Evolutionary conservation across 2,329 filamentous ascomycete genomes (phyloP).

Genomic region (Fusarium bulbicola): DNA sequence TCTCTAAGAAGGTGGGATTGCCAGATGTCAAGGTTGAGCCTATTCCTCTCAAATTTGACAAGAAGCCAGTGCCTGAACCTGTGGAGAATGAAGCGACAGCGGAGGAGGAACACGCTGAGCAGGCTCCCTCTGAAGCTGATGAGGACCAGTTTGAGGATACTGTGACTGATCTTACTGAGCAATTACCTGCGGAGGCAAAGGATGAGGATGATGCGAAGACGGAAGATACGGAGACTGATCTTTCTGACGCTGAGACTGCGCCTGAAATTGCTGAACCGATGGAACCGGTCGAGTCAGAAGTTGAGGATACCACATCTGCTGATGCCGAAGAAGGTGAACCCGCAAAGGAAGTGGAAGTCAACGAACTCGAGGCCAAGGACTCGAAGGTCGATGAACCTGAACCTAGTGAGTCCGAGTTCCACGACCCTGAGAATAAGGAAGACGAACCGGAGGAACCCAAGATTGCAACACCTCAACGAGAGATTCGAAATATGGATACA

Average conservation of each 20-base stretch:
- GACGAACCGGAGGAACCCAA: neutral
- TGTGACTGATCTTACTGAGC: neutral
- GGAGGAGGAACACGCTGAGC: slow-evolving; percentile 12
- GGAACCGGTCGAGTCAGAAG: neutral
- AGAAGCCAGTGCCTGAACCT: slow-evolving; percentile 40
- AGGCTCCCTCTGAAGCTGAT: neutral
- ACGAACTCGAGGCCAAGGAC: neutral
- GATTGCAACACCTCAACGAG: slow-evolving; percentile 15
- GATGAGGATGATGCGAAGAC: slow-evolving; percentile 1
- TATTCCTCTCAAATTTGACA: slow-evolving; percentile 59
- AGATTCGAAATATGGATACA: slow-evolving; percentile 13
- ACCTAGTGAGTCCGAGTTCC: neutral
- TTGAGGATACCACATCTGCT: neutral
- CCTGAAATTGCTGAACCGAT: neutral
- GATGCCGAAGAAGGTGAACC: neutral
- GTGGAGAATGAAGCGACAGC: slow-evolving; percentile 36
- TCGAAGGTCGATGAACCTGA: neutral
- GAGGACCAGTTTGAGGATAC: slow-evolving; percentile 16
- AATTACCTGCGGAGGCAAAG: neutral
- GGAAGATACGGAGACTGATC: neutral
- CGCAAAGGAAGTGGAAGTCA: neutral
- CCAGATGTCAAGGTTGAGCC: slow-evolving; percentile 54
- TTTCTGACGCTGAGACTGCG: neutral
- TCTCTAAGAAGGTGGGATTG: slow-evolving; percentile 63
- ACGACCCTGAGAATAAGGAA: neutral